Conservation (phyloP, 257 asterid genomes). For the Nicotiana obtusifolia region DNA sequence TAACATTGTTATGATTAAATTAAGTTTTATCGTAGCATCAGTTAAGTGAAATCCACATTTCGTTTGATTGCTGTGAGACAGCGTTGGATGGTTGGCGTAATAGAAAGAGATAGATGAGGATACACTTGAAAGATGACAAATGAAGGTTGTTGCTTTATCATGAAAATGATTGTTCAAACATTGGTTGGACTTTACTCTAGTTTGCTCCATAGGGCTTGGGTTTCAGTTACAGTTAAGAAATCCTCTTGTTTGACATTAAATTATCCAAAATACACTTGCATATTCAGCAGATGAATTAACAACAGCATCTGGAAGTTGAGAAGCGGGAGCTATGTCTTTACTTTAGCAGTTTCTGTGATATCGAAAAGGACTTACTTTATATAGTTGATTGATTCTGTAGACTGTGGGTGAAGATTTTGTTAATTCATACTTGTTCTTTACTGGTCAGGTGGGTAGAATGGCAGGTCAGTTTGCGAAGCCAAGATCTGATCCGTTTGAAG, state of each 20-base stretch:
- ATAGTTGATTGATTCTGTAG: background rate
- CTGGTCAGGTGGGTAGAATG: conserved; percentile 67
- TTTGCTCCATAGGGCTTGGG: background rate
- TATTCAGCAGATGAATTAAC: background rate
- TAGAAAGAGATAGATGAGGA: background rate
- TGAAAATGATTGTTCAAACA: background rate
- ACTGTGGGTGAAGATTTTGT: background rate
- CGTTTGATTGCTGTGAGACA: background rate
- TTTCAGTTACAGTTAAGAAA: background rate
- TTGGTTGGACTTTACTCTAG: background rate
- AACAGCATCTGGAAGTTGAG: background rate
- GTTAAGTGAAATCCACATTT: background rate
- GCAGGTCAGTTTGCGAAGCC: conserved; percentile 86
- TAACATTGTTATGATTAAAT: background rate
- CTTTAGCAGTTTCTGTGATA: background rate
- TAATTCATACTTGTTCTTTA: background rate
- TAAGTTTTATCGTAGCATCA: background rate
- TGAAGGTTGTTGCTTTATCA: background rate
- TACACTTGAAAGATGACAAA: background rate
- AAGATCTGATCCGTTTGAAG: conserved; percentile 61
- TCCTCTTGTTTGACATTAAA: background rate
- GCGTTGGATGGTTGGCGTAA: background rate
- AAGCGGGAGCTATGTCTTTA: background rate
- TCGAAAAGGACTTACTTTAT: background rate
- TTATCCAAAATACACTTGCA: background rate